phyloP scores from a whole-genome alignment of 768 basidiomycete genomes.

The Agrocybe pediades region DNA sequence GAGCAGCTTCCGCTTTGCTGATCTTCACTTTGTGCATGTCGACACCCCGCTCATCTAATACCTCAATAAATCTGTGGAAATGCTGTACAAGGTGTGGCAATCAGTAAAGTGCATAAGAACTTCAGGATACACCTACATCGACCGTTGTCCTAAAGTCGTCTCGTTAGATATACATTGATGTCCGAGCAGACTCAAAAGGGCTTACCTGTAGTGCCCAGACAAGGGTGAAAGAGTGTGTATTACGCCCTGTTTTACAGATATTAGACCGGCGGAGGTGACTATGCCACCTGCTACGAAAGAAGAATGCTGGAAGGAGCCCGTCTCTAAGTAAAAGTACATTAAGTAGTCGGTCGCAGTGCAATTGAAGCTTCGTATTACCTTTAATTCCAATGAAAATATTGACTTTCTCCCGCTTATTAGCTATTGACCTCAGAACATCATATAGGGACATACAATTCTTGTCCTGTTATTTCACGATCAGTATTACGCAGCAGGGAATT shows the following conservation, averaged over 20 bases:
- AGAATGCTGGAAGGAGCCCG: conserved; percentile 68
- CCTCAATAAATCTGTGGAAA: conserved; percentile 56
- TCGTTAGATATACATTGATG: not conserved
- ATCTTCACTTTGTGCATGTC: conserved; percentile 63
- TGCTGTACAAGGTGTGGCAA: conserved; percentile 39
- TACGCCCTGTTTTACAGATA: conserved; percentile 61
- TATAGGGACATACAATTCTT: conserved; percentile 44
- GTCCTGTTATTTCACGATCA: conserved; percentile 35
- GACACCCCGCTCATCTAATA: conserved; percentile 51
- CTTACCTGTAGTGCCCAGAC: conserved; percentile 64
- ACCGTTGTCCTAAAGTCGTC: conserved; percentile 47
- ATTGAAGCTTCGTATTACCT: conserved; percentile 24
- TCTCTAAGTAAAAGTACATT: conserved; percentile 30
- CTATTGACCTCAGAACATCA: not conserved
- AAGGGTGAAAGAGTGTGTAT: conserved; percentile 64
- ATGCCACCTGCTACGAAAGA: conserved; percentile 59
- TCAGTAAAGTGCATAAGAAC: not conserved
- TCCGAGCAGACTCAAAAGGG: not conserved
- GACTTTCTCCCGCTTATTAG: conserved; percentile 31
- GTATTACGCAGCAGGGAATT: not conserved
- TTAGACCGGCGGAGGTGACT: conserved; percentile 67
- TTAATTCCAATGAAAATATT: conserved; percentile 74
- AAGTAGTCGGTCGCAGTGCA: not conserved
- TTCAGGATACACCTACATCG: conserved; percentile 33
- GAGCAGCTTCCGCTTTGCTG: conserved; percentile 58